Evolutionary conservation across 1,139 yeast genomes (phyloP), one percentile per base, ranked within the genome.

Genomic region (Candida pseudocylindracea): DNA sequence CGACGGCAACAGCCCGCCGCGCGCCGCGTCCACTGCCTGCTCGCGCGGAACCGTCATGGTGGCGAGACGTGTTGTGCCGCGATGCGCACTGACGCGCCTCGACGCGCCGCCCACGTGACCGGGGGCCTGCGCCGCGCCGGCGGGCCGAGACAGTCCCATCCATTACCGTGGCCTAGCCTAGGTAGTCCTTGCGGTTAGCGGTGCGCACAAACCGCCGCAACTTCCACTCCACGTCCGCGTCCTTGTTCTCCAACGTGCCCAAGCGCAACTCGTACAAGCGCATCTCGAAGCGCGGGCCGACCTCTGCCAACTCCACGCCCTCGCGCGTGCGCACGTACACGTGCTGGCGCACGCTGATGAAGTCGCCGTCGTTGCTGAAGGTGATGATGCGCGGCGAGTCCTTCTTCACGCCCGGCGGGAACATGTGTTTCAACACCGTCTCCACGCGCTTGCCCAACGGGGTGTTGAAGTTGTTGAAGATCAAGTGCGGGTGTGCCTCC

Each of bases 201-300:
- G 98, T 88, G 49, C 96, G 67, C 34, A 83, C 81, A 45, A 85
- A 88, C 44, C 95, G 72, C 51, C 93, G 68, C 44, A 80, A 59
- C 57, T 80, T 81, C 98, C 98, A 88, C 53, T 88, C 99, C 26
- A 81, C 72, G 46, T 88, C 98, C n/a, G 95, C 94, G 51, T 91
- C 96, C 54, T 79, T 79, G 50, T 85, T 81, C 45, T 88, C 98
- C 39, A 88, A 57, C 33, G 93, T 79, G 3, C 99, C 96, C 42
- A 91, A 60, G 46, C 74, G 68, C 39, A 91, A 57, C 49, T 88
- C 95, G 48, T 72, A 88, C 39, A 88, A 56, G 49, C 83, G 70
- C 96, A 88, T 83, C 54, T 91, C 98, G 45, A 88, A 88, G 38
- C 99, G 60, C n/a, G 99, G 99, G 0, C 99, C 99, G 29, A 91